Evolutionary conservation across 768 basidiomycete genomes (phyloP).

Genomic region (Boletus subcaerulescens): DNA sequence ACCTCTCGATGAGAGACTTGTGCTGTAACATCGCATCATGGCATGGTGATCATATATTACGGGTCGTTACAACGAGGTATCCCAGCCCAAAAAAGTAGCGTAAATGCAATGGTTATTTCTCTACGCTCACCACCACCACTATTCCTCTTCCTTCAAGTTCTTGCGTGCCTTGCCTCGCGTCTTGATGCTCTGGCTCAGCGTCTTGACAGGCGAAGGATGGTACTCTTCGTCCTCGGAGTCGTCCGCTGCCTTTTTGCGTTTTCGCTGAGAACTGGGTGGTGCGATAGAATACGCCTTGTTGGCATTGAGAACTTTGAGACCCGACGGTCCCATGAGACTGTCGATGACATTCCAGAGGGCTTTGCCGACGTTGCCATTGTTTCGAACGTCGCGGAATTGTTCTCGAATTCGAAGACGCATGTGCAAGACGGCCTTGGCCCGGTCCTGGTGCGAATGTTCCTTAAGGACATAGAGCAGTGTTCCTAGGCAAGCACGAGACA

Average conservation of each 20-base stretch:
- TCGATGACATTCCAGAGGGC: slow-evolving; percentile 59
- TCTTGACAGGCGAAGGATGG: slow-evolving; percentile 42
- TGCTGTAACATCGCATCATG: neutral
- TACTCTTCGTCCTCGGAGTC: slow-evolving; percentile 44
- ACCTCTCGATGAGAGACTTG: too few species aligned
- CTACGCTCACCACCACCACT: neutral
- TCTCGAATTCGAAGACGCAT: slow-evolving; percentile 57
- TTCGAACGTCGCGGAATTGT: slow-evolving; percentile 60
- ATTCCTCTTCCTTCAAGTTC: slow-evolving; percentile 1
- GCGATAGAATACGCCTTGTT: slow-evolving; percentile 11
- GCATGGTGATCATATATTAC: neutral
- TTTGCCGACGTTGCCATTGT: slow-evolving; percentile 53
- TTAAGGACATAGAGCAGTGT: slow-evolving; percentile 61
- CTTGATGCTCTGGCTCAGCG: slow-evolving; percentile 36
- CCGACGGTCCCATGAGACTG: slow-evolving; percentile 34
- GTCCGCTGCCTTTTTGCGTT: slow-evolving; percentile 29
- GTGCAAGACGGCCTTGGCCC: slow-evolving; percentile 52
- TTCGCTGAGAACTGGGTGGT: slow-evolving; percentile 24
- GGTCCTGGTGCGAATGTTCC: slow-evolving; percentile 38
- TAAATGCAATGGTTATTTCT: neutral
- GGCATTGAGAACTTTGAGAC: slow-evolving; percentile 29
- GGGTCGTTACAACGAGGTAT: neutral
- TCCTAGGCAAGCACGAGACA: slow-evolving; percentile 40
- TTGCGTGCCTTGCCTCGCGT: slow-evolving; percentile 41
- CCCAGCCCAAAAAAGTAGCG: neutral